These are phyloP conservation scores for Heterobasidion occidentale DNA, from an alignment of 1,284 basidiomycete species.

Conservation along the genomic window DNA sequence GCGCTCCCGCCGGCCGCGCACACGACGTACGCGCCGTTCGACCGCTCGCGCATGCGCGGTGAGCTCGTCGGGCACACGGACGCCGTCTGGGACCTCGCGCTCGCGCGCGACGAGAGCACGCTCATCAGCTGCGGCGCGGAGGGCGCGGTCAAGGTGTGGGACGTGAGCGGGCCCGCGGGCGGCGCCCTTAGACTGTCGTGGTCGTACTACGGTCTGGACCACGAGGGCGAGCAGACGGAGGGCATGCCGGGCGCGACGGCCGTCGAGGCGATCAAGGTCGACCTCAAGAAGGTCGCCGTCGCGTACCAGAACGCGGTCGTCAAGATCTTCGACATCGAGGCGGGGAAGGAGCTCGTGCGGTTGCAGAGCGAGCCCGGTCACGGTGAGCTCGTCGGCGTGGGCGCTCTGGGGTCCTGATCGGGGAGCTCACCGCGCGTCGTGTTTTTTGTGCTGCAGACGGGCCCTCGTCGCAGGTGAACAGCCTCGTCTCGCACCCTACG, in stretches of 20 bases:
- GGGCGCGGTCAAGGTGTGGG: conserved; percentile 91
- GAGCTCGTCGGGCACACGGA: conserved; percentile 90
- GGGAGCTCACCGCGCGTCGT: background rate
- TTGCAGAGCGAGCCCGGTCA: conserved; percentile 65
- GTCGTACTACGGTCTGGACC: conserved; percentile 70
- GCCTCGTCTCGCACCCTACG: conserved; percentile 86
- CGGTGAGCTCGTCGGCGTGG: conserved; percentile 37
- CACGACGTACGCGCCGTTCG: conserved; percentile 85
- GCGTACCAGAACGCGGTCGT: conserved; percentile 88
- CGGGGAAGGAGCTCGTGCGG: conserved; percentile 69
- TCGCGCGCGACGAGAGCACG: conserved; percentile 67
- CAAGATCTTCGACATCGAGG: conserved; percentile 86
- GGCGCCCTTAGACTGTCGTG: conserved; percentile 62
- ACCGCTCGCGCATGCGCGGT: conserved; percentile 68
- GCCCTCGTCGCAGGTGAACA: conserved; percentile 74
- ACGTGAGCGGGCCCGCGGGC: conserved; percentile 56
- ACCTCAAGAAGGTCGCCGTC: conserved; percentile 79
- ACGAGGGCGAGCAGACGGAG: conserved; percentile 30
- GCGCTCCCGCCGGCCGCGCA: conserved; percentile 63
- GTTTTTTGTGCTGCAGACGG: conserved; percentile 6
- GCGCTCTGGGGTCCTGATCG: background rate
- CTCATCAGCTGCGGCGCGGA: conserved; percentile 89
- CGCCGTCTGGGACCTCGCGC: conserved; percentile 90
- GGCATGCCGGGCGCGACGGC: conserved; percentile 62
- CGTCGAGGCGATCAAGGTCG: conserved; percentile 72